These are phyloP conservation scores for Acaromyces ingoldii DNA, from an alignment of 1,284 basidiomycete genomes.

Conservation along the genomic window DNA sequence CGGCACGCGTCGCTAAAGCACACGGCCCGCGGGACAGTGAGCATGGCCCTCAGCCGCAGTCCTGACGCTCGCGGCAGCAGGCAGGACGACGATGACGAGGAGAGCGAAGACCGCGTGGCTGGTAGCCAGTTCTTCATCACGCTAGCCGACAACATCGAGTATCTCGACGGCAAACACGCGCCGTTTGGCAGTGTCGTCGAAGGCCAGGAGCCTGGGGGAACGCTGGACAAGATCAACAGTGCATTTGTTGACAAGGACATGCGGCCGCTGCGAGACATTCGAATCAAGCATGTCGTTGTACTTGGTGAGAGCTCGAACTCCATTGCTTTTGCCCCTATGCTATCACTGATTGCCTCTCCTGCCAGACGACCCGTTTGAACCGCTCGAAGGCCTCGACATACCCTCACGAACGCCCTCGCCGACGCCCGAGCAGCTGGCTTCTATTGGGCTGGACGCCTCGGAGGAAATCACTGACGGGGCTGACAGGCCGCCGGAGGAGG, in stretches of 20 bases:
- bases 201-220: conserved; percentile 65
- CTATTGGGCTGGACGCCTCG: conserved; percentile 68
- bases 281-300: conserved; percentile 78
- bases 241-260: conserved; percentile 81
- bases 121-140: conserved; percentile 97
- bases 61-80: conserved; percentile 33
- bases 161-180: conserved; percentile 90
- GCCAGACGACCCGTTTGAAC: conserved; percentile 87
- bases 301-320: conserved; percentile 67
- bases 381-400: conserved; percentile 61
- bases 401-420: conserved; percentile 70
- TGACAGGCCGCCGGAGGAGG: conserved; percentile 68
- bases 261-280: conserved; percentile 83
- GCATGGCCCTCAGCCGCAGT: conserved; percentile 52
- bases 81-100: conserved; percentile 59
- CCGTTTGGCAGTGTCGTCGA: conserved; percentile 94
- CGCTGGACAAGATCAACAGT: conserved; percentile 86
- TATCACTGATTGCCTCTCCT: background rate
- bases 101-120: conserved; percentile 70
- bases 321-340: background rate
- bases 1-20: conserved; percentile 75
- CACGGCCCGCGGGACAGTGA: conserved; percentile 73
- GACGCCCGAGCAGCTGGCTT: conserved; percentile 45
- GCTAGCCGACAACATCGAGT: conserved; percentile 80
- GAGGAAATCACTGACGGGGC: conserved; percentile 52